A percentile compares a stretch with the other conserved stretches of the same genome.
Conservation (phyloP, 2,329 filamentous ascomycete genomes). For the Ascochyta viciae-villosae region DNA sequence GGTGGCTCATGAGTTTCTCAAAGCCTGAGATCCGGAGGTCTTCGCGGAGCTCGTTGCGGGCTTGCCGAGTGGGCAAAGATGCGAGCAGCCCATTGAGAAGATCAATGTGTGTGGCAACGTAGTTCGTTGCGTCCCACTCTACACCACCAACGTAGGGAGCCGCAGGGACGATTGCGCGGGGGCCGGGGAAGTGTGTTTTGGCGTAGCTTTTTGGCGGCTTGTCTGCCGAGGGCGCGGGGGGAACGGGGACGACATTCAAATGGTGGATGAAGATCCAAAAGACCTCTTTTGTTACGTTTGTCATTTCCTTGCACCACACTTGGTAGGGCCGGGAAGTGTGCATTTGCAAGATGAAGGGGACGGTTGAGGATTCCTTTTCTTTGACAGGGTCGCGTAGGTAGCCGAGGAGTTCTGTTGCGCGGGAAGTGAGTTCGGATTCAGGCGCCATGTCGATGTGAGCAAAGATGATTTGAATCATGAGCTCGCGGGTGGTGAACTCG, state of each 20-base stretch:
- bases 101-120: conserved; percentile 89
- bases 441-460: conserved; percentile 76
- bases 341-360: conserved; percentile 91
- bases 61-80: conserved; percentile 71
- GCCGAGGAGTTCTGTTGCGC: conserved; percentile 75
- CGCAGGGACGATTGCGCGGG: conserved; percentile 87
- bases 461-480: conserved; percentile 88
- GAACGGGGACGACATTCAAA: conserved; percentile 81
- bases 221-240: conserved; percentile 40
- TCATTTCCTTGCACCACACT: conserved; percentile 91
- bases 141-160: conserved; percentile 96
- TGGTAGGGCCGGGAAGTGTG: conserved; percentile 86
- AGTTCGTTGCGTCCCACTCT: conserved; percentile 98
- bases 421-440: conserved; percentile 65
- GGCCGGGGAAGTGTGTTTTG: conserved; percentile 79
- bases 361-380: conserved; percentile 75
- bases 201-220: conserved; percentile 51
- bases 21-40: conserved; percentile 85
- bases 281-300: conserved; percentile 94
- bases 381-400: conserved; percentile 80
- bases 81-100: conserved; percentile 90
- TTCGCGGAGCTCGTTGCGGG: conserved; percentile 79
- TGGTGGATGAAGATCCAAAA: conserved; percentile 99
- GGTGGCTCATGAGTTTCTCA: conserved; percentile 83
- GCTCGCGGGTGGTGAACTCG: conserved; percentile 91